Evolutionary conservation across 345 rosid genomes (phyloP).

Genomic region (Populus nigra): DNA sequence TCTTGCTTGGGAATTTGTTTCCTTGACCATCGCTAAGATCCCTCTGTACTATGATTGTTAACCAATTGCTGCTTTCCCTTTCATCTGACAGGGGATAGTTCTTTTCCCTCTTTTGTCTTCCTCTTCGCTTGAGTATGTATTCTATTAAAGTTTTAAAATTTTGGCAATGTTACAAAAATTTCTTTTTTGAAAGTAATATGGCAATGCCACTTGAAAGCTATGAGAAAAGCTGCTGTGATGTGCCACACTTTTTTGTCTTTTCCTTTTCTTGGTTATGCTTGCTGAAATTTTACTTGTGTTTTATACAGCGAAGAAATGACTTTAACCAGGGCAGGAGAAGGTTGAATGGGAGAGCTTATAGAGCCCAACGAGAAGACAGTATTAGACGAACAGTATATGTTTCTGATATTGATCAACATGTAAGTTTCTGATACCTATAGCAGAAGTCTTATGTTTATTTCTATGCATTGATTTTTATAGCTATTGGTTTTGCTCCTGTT

Average conservation of each 20-base stretch:
- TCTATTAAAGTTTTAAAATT: background rate
- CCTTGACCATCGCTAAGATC: background rate
- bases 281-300: conserved; percentile 8
- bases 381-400: conserved; percentile 60
- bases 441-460: background rate
- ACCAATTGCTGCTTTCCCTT: background rate
- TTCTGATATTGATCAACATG: conserved; percentile 60
- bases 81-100: background rate
- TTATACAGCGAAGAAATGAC: conserved; percentile 55
- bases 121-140: background rate
- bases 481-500: conserved; percentile 5
- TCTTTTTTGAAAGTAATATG: background rate
- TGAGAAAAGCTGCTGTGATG: background rate
- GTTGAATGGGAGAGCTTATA: conserved; percentile 53
- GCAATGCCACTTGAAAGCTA: background rate
- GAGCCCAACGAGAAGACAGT: conserved; percentile 68
- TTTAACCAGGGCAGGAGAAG: conserved; percentile 59
- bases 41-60: background rate
- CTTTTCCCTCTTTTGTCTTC: background rate
- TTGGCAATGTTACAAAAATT: background rate
- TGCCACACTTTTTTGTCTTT: background rate
- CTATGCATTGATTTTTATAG: background rate
- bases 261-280: background rate
- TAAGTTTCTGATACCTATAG: conserved; percentile 23
- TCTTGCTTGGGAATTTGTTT: background rate